phyloP scores from a whole-genome alignment of 495 filamentous ascomycete species.

The Xylaria flabelliformis region DNA sequence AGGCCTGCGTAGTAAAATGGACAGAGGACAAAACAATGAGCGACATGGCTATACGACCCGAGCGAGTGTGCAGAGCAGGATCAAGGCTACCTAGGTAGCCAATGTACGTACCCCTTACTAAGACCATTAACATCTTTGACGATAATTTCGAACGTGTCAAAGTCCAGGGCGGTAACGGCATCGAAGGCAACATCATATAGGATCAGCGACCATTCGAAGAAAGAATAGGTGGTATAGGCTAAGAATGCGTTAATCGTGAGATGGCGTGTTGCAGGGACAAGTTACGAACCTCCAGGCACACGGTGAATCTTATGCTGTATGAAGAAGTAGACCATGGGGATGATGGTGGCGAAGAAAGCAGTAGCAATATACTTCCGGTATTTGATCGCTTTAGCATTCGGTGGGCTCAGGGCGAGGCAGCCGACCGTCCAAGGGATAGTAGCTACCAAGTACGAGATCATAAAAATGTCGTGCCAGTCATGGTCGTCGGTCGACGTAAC shows the following conservation, averaged over 20 bases:
- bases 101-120: conserved; percentile 98
- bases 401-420: conserved; percentile 86
- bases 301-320: conserved; percentile 99
- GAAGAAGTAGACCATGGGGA: conserved; percentile 94
- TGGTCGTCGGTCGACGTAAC: conserved; percentile 98
- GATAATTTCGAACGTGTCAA: conserved; percentile 86
- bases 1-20: background rate
- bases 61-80: conserved; percentile 35
- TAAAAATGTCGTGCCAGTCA: conserved; percentile 98
- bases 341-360: conserved; percentile 87
- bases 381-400: conserved; percentile 81
- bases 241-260: conserved; percentile 28
- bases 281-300: conserved; percentile 82
- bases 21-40: conserved; percentile 10
- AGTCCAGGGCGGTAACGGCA: conserved; percentile 95
- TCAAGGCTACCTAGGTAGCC: conserved; percentile 81
- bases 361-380: conserved; percentile 86
- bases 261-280: background rate
- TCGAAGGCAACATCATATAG: conserved; percentile 96
- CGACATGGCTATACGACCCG: conserved; percentile 26
- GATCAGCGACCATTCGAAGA: conserved; percentile 97
- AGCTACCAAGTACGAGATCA: conserved; percentile 96
- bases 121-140: conserved; percentile 87
- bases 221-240: conserved; percentile 97
- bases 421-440: conserved; percentile 96